These are phyloP conservation scores for Rehmannia glutinosa DNA, from an alignment of 257 asterid genomes.

Conservation along the genomic window DNA sequence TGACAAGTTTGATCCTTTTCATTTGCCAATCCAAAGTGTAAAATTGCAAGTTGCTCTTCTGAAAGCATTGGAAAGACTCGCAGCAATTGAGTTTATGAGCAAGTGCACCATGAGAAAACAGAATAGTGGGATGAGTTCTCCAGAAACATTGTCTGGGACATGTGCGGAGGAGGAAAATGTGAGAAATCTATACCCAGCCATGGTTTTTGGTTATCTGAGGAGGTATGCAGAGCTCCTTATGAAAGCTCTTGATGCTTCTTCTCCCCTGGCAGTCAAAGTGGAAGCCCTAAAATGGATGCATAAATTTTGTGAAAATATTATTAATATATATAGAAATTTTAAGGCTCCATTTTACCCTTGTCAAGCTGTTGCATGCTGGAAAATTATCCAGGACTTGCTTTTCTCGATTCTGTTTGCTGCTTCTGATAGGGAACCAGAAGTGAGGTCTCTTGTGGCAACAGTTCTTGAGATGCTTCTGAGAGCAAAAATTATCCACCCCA, in stretches of 20 bases:
- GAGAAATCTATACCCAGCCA: conserved; percentile 37
- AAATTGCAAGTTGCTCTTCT: conserved; percentile 71
- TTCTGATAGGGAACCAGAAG: conserved; percentile 85
- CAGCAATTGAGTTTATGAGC: conserved; percentile 60
- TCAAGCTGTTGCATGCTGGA: conserved; percentile 63
- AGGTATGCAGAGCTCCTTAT: conserved; percentile 53
- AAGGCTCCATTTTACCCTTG: conserved; percentile 56
- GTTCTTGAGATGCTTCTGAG: conserved; percentile 70
- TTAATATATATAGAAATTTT: conserved; percentile 33
- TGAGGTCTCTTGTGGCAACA: conserved; percentile 65
- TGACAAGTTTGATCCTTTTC: conserved; percentile 60
- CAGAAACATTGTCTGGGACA: conserved; percentile 31
- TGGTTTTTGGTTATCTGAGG: conserved; percentile 55
- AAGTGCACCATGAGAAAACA: conserved; percentile 53
- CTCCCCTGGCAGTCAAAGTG: conserved; percentile 79
- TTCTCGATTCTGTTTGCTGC: conserved; percentile 66
- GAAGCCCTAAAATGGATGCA: conserved; percentile 79
- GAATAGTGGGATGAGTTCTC: conserved; percentile 29
- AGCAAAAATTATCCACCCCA: conserved; percentile 83
- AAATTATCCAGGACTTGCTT: conserved; percentile 58
- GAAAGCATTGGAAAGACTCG: conserved; percentile 65
- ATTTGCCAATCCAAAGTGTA: conserved; percentile 44
- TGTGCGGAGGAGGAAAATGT: conserved; percentile 38
- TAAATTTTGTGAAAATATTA: conserved; percentile 61
- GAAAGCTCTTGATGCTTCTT: conserved; percentile 57